phyloP scores from a whole-genome alignment of 495 filamentous ascomycete species.

The Aspergillus carlsbadensis region DNA sequence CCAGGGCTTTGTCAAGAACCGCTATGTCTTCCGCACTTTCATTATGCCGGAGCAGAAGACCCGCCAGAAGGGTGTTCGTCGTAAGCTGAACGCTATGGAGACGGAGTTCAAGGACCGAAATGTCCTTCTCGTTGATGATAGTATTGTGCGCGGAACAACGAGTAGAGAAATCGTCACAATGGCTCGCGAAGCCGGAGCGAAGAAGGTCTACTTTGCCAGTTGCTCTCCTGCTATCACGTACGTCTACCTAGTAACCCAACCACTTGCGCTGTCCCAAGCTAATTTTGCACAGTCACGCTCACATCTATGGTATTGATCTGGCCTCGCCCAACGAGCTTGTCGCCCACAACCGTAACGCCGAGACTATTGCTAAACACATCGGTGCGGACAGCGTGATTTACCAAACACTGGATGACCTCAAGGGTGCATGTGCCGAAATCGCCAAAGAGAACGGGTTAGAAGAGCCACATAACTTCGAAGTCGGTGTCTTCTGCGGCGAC shows the following conservation, averaged over 20 bases:
- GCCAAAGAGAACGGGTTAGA: slow-evolving; percentile 52
- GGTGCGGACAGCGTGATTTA: slow-evolving; percentile 92
- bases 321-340: slow-evolving; percentile 81
- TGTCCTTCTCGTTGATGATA: slow-evolving; percentile 88
- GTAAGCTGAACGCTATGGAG: slow-evolving; percentile 75
- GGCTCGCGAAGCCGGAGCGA: slow-evolving; percentile 88
- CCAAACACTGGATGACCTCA: slow-evolving; percentile 81
- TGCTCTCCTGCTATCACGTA: slow-evolving; percentile 83
- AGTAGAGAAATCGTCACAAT: slow-evolving; percentile 89
- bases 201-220: slow-evolving; percentile 85
- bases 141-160: slow-evolving; percentile 90
- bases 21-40: slow-evolving; percentile 94
- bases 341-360: slow-evolving; percentile 70
- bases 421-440: slow-evolving; percentile 74
- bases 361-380: slow-evolving; percentile 74
- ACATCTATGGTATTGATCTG: slow-evolving; percentile 88
- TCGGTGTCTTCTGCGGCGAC: slow-evolving; percentile 93
- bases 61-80: slow-evolving; percentile 63
- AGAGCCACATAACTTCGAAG: slow-evolving; percentile 69
- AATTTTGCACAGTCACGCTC: slow-evolving; percentile 50
- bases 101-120: slow-evolving; percentile 83
- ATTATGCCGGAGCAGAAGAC: slow-evolving; percentile 90
- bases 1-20: slow-evolving; percentile 90
- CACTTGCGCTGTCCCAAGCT: slow-evolving; percentile 10
- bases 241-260: slow-evolving; percentile 14